phyloP scores from a whole-genome alignment of 2,329 filamentous ascomycete species.

The Aspergillus arachidicola region DNA sequence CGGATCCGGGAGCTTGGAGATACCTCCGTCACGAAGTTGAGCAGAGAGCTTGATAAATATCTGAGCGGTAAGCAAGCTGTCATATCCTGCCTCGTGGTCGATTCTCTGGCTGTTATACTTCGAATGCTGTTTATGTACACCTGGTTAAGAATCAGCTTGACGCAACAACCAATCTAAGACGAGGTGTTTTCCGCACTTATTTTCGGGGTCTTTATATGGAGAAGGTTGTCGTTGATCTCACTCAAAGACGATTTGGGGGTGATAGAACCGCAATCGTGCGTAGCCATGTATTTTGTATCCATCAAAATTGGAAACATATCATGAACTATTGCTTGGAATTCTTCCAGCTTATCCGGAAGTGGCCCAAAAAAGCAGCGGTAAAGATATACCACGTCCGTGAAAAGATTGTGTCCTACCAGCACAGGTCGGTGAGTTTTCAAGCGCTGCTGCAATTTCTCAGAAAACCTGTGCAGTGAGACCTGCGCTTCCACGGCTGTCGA shows the following conservation, averaged over 20 bases:
- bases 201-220: conserved; percentile 27
- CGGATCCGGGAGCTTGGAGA: conserved; percentile 1
- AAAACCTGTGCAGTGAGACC: conserved; percentile 28
- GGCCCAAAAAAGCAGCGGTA: conserved; percentile 62
- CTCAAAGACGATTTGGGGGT: conserved; percentile 46
- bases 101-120: conserved; percentile 32
- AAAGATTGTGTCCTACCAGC: conserved; percentile 65
- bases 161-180: neutral
- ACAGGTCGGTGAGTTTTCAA: conserved; percentile 53
- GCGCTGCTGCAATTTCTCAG: conserved; percentile 38
- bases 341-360: conserved; percentile 58
- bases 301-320: conserved; percentile 59
- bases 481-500: conserved; percentile 20
- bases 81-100: conserved; percentile 64
- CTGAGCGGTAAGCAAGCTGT: conserved; percentile 63
- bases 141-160: conserved; percentile 28
- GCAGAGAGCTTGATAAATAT: conserved; percentile 59
- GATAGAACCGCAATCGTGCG: conserved; percentile 56
- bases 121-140: conserved; percentile 31
- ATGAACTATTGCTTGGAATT: conserved; percentile 56
- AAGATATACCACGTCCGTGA: conserved; percentile 65
- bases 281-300: conserved; percentile 67
- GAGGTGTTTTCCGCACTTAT: conserved; percentile 30
- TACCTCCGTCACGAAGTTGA: conserved; percentile 49
- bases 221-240: conserved; percentile 31